phyloP scores from a whole-genome alignment of 2,329 filamentous ascomycete genomes.

The Colletotrichum lupini region DNA sequence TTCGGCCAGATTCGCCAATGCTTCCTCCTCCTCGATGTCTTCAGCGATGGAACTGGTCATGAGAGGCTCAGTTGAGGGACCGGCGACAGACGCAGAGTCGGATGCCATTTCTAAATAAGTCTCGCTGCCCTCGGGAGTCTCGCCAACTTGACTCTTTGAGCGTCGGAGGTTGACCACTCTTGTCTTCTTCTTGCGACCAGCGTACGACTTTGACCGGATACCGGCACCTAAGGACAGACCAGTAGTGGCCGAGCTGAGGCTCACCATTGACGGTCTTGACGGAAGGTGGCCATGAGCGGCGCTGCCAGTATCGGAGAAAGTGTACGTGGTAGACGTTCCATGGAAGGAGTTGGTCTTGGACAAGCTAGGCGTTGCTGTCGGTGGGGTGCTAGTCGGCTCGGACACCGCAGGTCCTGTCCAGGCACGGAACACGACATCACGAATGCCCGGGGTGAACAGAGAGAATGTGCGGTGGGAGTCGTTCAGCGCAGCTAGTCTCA shows the following conservation, averaged over 20 bases:
- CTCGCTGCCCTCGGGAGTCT: constrained; percentile 62
- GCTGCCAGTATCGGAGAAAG: constrained; percentile 78
- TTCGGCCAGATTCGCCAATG: constrained; percentile 35
- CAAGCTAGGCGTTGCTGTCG: constrained; percentile 62
- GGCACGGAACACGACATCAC: constrained; percentile 90
- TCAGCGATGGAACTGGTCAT: constrained; percentile 68
- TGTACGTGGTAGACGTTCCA: constrained; percentile 73
- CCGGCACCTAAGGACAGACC: constrained; percentile 73
- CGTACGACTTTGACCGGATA: constrained; percentile 68
- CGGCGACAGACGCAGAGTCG: constrained; percentile 65
- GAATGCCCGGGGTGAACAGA: constrained; percentile 90
- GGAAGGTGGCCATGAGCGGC: constrained; percentile 70
- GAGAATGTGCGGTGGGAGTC: constrained; percentile 92
- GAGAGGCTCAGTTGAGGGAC: constrained; percentile 71
- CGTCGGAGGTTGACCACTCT: constrained; percentile 84
- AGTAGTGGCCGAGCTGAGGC: constrained; percentile 68
- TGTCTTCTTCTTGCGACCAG: constrained; percentile 82
- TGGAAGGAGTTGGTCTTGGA: constrained; percentile 73
- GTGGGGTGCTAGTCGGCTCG: constrained; percentile 63
- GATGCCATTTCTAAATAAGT: constrained; percentile 58
- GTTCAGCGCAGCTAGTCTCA: constrained; percentile 83
- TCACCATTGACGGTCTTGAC: constrained; percentile 76
- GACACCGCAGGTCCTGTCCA: constrained; percentile 83
- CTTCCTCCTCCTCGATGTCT: constrained; percentile 64
- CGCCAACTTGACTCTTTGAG: constrained; percentile 64